Conservation (phyloP, 2,329 filamentous ascomycete genomes). For the Lomentospora prolificans region DNA sequence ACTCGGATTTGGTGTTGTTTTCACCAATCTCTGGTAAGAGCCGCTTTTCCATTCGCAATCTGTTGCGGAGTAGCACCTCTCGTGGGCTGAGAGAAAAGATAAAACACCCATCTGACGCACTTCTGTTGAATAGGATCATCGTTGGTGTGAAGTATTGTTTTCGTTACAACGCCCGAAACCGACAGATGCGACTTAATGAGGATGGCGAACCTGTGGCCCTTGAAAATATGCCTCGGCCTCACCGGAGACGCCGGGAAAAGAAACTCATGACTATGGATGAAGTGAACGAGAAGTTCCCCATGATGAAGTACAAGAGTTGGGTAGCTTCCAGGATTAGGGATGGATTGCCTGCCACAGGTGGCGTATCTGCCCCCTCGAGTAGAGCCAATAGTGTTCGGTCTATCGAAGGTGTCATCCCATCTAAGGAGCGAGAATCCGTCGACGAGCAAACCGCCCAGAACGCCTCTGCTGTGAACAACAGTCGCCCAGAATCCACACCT, state of each 20-base stretch:
- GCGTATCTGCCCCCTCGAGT: conserved; percentile 66
- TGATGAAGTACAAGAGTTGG: conserved; percentile 96
- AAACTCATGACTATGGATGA: conserved; percentile 99
- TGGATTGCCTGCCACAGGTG: conserved; percentile 74
- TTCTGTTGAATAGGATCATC: conserved; percentile 66
- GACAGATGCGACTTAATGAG: conserved; percentile 64
- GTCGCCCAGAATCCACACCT: conserved; percentile 7
- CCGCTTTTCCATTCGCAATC: conserved; percentile 8
- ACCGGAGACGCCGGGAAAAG: conserved; percentile 85
- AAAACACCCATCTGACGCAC: no score
- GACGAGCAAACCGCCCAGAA: conserved; percentile 33
- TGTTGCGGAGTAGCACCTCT: no score
- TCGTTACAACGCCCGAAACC: conserved; percentile 90
- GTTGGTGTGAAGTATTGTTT: conserved; percentile 99
- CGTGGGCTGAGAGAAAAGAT: no score
- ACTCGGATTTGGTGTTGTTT: conserved; percentile 92
- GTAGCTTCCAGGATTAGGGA: conserved; percentile 72
- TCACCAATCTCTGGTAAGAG: conserved; percentile 92
- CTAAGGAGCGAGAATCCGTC: conserved; percentile 29
- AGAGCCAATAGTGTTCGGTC: conserved; percentile 64
- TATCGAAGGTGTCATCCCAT: conserved; percentile 44
- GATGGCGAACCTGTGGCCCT: conserved; percentile 85
- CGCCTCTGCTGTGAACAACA: conserved; percentile 15
- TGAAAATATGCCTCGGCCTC: conserved; percentile 72
- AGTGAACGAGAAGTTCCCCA: conserved; percentile 92